These are phyloP conservation scores for Plasmodium falciparum DNA, from an alignment of 169 alveolate species.

Conservation along the genomic window DNA sequence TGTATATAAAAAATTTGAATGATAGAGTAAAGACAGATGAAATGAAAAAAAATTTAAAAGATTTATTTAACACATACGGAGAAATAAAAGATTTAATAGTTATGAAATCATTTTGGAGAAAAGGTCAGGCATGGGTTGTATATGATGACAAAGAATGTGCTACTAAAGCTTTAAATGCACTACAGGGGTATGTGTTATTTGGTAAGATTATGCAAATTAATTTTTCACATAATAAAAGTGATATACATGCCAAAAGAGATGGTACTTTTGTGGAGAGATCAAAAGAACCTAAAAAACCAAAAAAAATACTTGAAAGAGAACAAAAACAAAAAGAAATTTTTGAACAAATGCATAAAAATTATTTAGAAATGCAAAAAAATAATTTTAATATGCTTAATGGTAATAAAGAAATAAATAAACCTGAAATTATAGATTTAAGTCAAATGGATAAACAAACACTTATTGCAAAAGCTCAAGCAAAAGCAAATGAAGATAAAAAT, in stretches of 20 bases:
- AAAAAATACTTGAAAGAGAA: slow-evolving; percentile 86
- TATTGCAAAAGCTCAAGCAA: slow-evolving; percentile 62
- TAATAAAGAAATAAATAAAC: slow-evolving; percentile 27
- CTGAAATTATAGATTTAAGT: slow-evolving; percentile 42
- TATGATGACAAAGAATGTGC: slow-evolving; percentile 84
- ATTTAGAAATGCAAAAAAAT: slow-evolving; percentile 75
- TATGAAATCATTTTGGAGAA: slow-evolving; percentile 89
- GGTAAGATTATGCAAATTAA: slow-evolving; percentile 88
- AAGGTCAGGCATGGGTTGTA: slow-evolving; percentile 90
- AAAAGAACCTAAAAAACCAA: slow-evolving; percentile 88
- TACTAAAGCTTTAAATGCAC: slow-evolving; percentile 83
- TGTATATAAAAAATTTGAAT: slow-evolving; percentile 82
- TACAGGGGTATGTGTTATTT: slow-evolving; percentile 84
- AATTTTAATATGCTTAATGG: slow-evolving; percentile 36
- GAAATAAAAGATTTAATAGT: slow-evolving; percentile 84
- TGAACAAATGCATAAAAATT: slow-evolving; percentile 82
- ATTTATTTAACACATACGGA: slow-evolving; percentile 84
- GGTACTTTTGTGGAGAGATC: slow-evolving; percentile 86
- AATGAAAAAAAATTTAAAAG: slow-evolving; percentile 79
- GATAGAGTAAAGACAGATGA: slow-evolving; percentile 81
- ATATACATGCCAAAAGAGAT: slow-evolving; percentile 84
- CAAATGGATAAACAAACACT: slow-evolving; percentile 69
- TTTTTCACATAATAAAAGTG: slow-evolving; percentile 87
- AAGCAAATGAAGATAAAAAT: slow-evolving; percentile 52
- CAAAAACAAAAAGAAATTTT: slow-evolving; percentile 78